These are phyloP conservation scores for Wallacemonas sp. DNA, from an alignment of 208 protist species.

Conservation along the genomic window DNA sequence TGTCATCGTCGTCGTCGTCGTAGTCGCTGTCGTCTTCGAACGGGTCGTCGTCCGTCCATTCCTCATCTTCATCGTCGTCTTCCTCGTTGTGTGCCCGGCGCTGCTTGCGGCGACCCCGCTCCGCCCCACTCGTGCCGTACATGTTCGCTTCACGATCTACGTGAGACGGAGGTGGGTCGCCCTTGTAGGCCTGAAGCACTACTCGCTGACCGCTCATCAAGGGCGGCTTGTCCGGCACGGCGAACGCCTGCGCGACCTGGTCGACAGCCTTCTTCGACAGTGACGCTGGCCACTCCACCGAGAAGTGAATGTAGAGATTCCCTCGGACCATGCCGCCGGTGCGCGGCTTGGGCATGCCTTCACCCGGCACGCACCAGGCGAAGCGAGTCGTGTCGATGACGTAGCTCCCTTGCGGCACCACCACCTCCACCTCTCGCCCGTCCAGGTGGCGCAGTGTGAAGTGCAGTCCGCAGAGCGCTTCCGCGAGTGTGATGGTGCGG, in stretches of 20 bases:
- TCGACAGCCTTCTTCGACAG: constrained; percentile 33
- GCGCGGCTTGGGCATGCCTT: constrained; percentile 90
- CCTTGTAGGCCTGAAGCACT: constrained; percentile 33
- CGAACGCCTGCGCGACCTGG: constrained; percentile 40
- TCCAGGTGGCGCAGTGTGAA: constrained; percentile 91
- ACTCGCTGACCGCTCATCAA: constrained; percentile 66
- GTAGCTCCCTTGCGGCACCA: constrained; percentile 63
- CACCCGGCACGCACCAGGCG: constrained; percentile 68
- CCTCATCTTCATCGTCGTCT: constrained; percentile 5
- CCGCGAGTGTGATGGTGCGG: constrained; percentile 82
- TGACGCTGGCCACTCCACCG: constrained; percentile 78
- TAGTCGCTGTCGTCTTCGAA: constrained; percentile 39
- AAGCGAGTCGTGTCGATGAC: constrained; percentile 55
- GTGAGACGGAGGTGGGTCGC: neutral
- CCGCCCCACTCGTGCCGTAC: neutral
- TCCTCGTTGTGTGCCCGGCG: neutral
- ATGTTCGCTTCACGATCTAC: neutral
- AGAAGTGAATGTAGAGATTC: constrained; percentile 83
- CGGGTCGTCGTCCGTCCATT: constrained; percentile 40
- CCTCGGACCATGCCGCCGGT: constrained; percentile 73
- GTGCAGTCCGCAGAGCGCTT: constrained; percentile 93
- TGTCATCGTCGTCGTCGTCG: constrained; percentile 22
- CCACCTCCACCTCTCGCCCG: constrained; percentile 68
- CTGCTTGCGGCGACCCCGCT: neutral
- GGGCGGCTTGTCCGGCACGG: constrained; percentile 27